Evolutionary conservation across 139 green algal genomes (phyloP).

Genomic region (Chlamydomonas schloesseri): DNA sequence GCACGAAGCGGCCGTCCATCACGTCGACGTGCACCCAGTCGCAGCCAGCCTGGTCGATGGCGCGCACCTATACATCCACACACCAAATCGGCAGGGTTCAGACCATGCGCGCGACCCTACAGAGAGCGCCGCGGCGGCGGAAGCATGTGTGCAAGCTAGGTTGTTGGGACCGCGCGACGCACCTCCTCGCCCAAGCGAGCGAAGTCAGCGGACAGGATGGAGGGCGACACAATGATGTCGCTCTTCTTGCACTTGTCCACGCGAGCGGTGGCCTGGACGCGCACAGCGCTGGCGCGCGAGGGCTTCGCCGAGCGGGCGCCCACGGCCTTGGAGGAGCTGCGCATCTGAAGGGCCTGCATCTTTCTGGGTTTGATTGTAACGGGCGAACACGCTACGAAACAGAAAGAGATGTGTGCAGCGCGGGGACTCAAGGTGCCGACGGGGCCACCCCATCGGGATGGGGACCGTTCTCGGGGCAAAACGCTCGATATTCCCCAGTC

Average conservation of each 20-base stretch:
- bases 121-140: background rate
- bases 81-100: background rate
- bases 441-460: no score
- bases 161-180: conserved; percentile 17
- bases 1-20: conserved; percentile 97
- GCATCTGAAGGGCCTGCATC: conserved; percentile 39
- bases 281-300: conserved; percentile 28
- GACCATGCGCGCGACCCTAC: background rate
- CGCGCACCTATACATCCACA: conserved; percentile 76
- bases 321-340: conserved; percentile 27
- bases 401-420: no score
- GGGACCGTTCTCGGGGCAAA: no score
- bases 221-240: conserved; percentile 92
- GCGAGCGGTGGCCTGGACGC: conserved; percentile 57
- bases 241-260: conserved; percentile 77
- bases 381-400: no score
- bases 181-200: conserved; percentile 94
- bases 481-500: no score
- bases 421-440: no score
- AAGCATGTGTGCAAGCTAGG: background rate
- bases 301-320: conserved; percentile 24
- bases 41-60: conserved; percentile 92
- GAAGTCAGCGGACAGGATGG: conserved; percentile 98
- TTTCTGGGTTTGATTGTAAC: background rate
- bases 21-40: conserved; percentile 99